Percentiles rank a stretch among this genome's conserved stretches.
Conservation (phyloP, 306 rosid genomes). For the Corylus heterophylla region DNA sequence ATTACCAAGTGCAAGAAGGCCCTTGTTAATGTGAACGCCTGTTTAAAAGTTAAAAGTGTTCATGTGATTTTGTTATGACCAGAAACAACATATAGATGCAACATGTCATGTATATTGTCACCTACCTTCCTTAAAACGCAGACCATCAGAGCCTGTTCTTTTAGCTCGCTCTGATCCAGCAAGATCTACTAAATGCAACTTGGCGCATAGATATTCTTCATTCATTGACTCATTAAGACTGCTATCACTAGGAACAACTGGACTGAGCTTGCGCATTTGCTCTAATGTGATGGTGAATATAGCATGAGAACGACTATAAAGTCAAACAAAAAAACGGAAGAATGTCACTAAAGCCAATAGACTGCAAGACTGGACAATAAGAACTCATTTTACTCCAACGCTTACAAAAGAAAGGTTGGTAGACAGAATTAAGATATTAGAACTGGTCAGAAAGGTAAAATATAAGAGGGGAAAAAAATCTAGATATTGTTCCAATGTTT, state of each 20-base stretch:
- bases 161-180: slow-evolving; percentile 99
- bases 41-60: slow-evolving; percentile 35
- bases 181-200: slow-evolving; percentile 96
- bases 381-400: not conserved
- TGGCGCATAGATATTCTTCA: slow-evolving; percentile 92
- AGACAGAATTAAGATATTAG: not conserved
- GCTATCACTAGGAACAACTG: slow-evolving; percentile 43
- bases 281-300: slow-evolving; percentile 98
- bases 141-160: slow-evolving; percentile 98
- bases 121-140: slow-evolving; percentile 97
- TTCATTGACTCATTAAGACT: slow-evolving; percentile 53
- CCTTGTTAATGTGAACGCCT: slow-evolving; percentile 98
- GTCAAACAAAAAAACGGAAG: slow-evolving; percentile 27
- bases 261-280: slow-evolving; percentile 81
- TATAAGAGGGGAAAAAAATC: not conserved
- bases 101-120: slow-evolving; percentile 14
- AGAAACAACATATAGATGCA: slow-evolving; percentile 8
- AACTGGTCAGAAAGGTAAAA: not conserved
- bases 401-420: not conserved
- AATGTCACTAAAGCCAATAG: slow-evolving; percentile 26
- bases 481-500: not conserved
- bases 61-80: slow-evolving; percentile 25
- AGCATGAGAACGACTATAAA: slow-evolving; percentile 94
- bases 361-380: slow-evolving; percentile 21
- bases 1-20: slow-evolving; percentile 98